Evolutionary conservation across 805 yeast species (phyloP), one percentile per base, ranked within the genome.

Genomic region (Saccharomycopsis capsularis): DNA sequence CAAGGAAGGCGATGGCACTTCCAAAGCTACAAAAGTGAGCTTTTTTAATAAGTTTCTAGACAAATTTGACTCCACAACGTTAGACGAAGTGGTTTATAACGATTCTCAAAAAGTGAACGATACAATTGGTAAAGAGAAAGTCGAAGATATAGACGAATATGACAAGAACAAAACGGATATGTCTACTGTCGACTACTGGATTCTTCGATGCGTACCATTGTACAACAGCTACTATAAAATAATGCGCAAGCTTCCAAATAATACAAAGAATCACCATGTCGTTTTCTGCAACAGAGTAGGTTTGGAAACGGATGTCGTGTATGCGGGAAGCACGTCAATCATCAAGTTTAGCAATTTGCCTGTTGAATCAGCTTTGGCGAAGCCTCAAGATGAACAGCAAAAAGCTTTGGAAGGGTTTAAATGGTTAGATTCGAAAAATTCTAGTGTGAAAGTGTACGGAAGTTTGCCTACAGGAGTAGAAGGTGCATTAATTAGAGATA

Each of bases 231-330:
- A 49, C 3, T 44, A 23, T 25, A 51, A 51, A 40, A 13, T 36
- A 9, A 21, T 38, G 13, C n/a, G 5, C 2, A 29, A 37, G 5
- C 30, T 44, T 13, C 35, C 46, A 21, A 22, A 23, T n/a, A 46
- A 42, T 19, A 4, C 4, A 7, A 61, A 60, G 24, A 63, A 68
- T 0, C 61, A 69, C 1, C 59, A 32, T 29, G 24, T 82, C 11
- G 74, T 82, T 0, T 59, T 79, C 4, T 78, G 88, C 56, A 88
- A 89, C 60, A 68, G 97, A 54, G 67, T 77, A 7, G 97, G 97
- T 0, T 67, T 82, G n/a, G 96, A 89, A 60, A 80, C 70, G 42
- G 76, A 73, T 37, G 74, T 79, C 1, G 63, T 79, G 54, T 87
- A 82, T 54, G 88, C 81, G 1, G 91, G 95, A 3, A 73, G 85